These are phyloP conservation scores for Hanseniaspora vineae DNA, from an alignment of 805 yeast genomes.

Conservation along the genomic window DNA sequence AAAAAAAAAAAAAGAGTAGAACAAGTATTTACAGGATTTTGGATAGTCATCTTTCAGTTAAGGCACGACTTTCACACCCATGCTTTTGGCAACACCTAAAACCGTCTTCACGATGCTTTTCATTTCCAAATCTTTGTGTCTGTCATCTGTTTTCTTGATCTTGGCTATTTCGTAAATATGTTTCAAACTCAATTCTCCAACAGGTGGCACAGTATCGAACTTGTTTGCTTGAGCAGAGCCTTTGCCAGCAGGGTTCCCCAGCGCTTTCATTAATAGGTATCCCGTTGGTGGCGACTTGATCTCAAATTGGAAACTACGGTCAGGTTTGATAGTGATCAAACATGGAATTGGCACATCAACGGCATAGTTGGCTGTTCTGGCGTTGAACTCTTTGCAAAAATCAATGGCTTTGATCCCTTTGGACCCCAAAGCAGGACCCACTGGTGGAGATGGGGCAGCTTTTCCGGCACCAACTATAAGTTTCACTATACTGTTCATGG, in stretches of 20 bases:
- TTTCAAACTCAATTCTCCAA: conserved; percentile 65
- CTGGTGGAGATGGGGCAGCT: conserved; percentile 98
- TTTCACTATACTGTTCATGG: conserved; percentile 41
- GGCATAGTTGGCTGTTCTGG: conserved; percentile 76
- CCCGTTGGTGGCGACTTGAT: conserved; percentile 87
- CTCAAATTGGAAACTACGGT: conserved; percentile 76
- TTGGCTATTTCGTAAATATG: conserved; percentile 92
- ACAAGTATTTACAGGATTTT: too few relatives aligned
- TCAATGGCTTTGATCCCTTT: conserved; percentile 98
- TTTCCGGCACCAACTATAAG: conserved; percentile 93
- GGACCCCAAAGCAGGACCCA: conserved; percentile 97
- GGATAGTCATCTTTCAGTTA: conserved; percentile 17
- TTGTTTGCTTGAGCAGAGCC: conserved; percentile 52
- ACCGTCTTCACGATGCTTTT: conserved; percentile 72
- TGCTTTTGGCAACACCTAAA: conserved; percentile 75
- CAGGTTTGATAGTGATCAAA: conserved; percentile 76
- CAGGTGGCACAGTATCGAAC: conserved; percentile 19
- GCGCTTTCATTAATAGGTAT: conserved; percentile 66
- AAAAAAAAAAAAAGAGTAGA: too few relatives aligned
- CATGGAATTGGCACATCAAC: conserved; percentile 91
- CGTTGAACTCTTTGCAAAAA: conserved; percentile 96
- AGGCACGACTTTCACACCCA: conserved; percentile 74
- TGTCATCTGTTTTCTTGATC: conserved; percentile 76
- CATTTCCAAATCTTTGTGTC: conserved; percentile 57
- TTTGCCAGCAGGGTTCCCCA: conserved; percentile 50